Evolutionary conservation across 106 monocot genomes (phyloP), one percentile per base, ranked within the genome.

Genomic region (Agapanthus africanus): DNA sequence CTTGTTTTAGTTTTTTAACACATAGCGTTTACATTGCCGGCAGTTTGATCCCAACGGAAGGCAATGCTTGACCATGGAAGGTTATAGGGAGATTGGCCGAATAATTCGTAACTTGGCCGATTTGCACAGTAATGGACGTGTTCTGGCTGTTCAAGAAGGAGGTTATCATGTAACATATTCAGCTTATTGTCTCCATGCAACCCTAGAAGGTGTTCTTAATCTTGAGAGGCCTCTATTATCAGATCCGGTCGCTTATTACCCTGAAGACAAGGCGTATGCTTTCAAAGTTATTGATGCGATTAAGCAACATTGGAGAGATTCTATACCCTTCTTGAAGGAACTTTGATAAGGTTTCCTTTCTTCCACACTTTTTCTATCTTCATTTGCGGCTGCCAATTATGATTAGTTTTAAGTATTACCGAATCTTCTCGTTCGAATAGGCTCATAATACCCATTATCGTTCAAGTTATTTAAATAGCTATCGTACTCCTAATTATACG

Each of bases 1-100:
- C 28, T 56, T 56, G 28, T 18, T 27, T 30, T 28, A 56, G 5
- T 7, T 61, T n/a, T n/a, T n/a, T 61, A 34, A 61, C 26, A 11
- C 1, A 61, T 61, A 35, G 32, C 40, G 18, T 27, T 4, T 42
- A 54, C 51, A 4, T 65, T 79, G 33, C 14, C 84, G 1, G 59
- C 82, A 97, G 95, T 97, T 91, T 63, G 91, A 97, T 61, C 95
- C 95, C 7, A 97, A 97, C 72, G 91, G 95, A 80, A 86, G 95
- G 73, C 91, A 91, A 61, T 97, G 95, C 78, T 49, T 97, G 59
- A 88, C 91, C 23, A 91, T 91, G 95, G 71, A 52, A 10, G 91
- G 88, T 34, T 97, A 88, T 66, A 69, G 70, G 52, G 33, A 73
- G 41, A 88, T 95, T 41, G 86, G 86, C 8, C 23, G 38, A 19